Conservation (phyloP, 305 asterid species). For the Coffea humblotiana region DNA sequence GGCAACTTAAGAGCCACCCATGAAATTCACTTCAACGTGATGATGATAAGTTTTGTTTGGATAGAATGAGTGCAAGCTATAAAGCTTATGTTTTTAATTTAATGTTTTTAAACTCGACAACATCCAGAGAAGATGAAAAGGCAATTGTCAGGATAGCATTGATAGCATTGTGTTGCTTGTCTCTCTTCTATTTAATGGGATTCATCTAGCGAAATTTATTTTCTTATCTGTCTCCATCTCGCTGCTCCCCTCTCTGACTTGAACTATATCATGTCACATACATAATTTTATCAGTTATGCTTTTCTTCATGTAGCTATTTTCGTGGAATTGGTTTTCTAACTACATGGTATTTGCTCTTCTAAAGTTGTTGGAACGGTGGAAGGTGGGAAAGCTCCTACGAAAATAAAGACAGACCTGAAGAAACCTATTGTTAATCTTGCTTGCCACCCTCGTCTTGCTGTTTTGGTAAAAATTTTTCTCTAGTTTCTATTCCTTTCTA, state of each 20-base stretch:
- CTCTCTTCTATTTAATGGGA: not conserved
- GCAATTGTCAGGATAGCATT: not conserved
- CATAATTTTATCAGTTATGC: not conserved
- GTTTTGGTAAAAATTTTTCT: slow-evolving; percentile 60
- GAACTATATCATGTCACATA: not conserved
- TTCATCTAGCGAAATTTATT: not conserved
- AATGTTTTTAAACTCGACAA: not conserved
- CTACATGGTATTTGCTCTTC: slow-evolving; percentile 33
- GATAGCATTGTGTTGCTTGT: not conserved
- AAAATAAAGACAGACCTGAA: slow-evolving; percentile 98
- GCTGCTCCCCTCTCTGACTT: not conserved
- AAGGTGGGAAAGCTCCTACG: slow-evolving; percentile 97
- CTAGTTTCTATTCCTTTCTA: slow-evolving; percentile 13
- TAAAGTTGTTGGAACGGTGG: slow-evolving; percentile 98
- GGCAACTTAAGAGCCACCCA: not conserved
- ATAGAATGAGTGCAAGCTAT: not conserved
- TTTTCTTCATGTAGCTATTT: not conserved
- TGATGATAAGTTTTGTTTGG: not conserved
- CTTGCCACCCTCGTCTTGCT: slow-evolving; percentile 99
- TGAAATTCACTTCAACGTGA: not conserved
- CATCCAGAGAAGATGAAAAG: not conserved
- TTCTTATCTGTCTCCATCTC: not conserved
- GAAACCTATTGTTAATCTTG: slow-evolving; percentile 97
- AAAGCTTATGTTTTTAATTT: not conserved
- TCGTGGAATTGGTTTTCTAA: slow-evolving; percentile 20